These are phyloP conservation scores for Dothideomycetes sp. DNA, from an alignment of 2,329 filamentous ascomycete genomes.

Conservation along the genomic window DNA sequence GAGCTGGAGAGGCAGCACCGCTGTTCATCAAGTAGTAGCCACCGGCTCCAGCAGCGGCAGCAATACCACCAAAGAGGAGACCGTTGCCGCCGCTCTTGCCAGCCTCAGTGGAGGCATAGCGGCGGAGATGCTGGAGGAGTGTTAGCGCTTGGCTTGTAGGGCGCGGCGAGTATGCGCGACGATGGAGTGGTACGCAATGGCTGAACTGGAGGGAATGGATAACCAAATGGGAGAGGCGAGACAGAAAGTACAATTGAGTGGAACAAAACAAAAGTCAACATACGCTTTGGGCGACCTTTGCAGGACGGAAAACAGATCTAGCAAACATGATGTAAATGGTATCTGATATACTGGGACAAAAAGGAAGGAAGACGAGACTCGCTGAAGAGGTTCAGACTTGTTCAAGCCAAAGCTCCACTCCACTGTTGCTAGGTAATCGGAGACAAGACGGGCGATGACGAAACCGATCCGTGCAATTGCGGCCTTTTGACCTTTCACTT, in stretches of 20 bases:
- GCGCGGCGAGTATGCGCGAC: no score
- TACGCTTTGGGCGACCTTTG: slow-evolving; percentile 22
- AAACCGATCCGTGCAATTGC: background rate
- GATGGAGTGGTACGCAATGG: no score
- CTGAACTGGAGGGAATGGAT: slow-evolving; percentile 10
- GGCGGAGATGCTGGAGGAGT: slow-evolving; percentile 45
- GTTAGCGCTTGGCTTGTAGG: slow-evolving; percentile 6
- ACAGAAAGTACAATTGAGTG: slow-evolving; percentile 1
- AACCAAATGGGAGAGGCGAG: background rate
- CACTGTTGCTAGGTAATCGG: no score
- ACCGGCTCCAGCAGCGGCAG: slow-evolving; percentile 47
- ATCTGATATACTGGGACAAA: background rate
- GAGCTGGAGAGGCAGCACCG: background rate
- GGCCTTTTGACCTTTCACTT: background rate
- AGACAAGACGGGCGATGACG: background rate
- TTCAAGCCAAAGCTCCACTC: background rate
- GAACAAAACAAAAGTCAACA: slow-evolving; percentile 11
- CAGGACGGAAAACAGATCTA: slow-evolving; percentile 31
- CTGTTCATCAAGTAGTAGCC: slow-evolving; percentile 37
- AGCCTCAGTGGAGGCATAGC: slow-evolving; percentile 59
- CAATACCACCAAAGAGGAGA: slow-evolving; percentile 50
- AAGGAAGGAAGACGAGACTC: background rate
- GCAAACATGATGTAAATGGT: slow-evolving; percentile 27
- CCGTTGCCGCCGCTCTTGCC: slow-evolving; percentile 47
- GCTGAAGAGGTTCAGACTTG: background rate